These are phyloP conservation scores for Blastocystis sp. DNA, from an alignment of 352 stramenopile genomes.

Conservation along the genomic window DNA sequence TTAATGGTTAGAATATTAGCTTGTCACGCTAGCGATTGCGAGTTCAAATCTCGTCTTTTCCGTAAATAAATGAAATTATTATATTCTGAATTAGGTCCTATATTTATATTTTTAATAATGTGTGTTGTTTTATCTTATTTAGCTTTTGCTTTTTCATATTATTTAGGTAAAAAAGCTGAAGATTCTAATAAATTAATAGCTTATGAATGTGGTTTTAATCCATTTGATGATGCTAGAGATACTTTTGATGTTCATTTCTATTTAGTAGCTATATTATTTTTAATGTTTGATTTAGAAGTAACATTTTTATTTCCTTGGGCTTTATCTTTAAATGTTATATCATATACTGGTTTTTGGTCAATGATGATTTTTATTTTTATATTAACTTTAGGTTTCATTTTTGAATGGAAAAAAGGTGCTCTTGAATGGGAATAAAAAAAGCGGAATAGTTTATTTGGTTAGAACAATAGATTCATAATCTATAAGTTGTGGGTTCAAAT, in stretches of 20 bases:
- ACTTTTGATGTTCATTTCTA: slow-evolving; percentile 47
- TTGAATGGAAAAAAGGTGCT: slow-evolving; percentile 38
- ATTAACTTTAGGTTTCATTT: slow-evolving; percentile 41
- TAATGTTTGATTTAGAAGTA: slow-evolving; percentile 45
- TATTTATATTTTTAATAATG: slow-evolving; percentile 21
- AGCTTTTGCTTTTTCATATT: slow-evolving; percentile 37
- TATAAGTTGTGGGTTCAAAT: slow-evolving; percentile 38
- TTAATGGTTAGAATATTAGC: slow-evolving; percentile 36
- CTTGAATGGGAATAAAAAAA: slow-evolving; percentile 37
- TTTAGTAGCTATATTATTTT: slow-evolving; percentile 45
- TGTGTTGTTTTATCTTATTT: slow-evolving; percentile 24
- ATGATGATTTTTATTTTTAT: slow-evolving; percentile 43
- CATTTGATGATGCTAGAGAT: slow-evolving; percentile 44
- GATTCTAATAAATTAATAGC: slow-evolving; percentile 44
- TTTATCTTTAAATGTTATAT: slow-evolving; percentile 40
- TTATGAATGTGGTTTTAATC: slow-evolving; percentile 46
- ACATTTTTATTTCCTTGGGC: slow-evolving; percentile 44
- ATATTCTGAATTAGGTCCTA: slow-evolving; percentile 35
- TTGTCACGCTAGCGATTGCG: slow-evolving; percentile 38
- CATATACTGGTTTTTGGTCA: slow-evolving; percentile 42
- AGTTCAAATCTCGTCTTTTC: slow-evolving; percentile 39
- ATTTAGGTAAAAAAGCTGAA: slow-evolving; percentile 33
- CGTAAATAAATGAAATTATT: slow-evolving; percentile 37
- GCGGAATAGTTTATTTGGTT: slow-evolving; percentile 21
- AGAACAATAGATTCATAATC: slow-evolving; percentile 38